Conservation (phyloP, 2,329 filamentous ascomycete genomes). For the Macrophomina pseudophaseolina region DNA sequence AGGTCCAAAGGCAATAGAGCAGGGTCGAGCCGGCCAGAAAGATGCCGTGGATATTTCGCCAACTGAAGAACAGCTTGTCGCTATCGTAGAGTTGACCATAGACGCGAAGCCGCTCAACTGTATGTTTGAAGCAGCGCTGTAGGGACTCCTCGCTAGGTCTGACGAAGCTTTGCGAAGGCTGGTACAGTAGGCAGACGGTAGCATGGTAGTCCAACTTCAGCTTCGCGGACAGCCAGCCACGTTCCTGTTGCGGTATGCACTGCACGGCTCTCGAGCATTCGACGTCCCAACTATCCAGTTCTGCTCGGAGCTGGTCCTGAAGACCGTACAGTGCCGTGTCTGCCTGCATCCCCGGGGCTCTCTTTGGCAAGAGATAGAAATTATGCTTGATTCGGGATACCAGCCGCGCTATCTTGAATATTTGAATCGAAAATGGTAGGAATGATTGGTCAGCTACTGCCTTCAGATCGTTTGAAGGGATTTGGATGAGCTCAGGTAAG, state of each 20-base stretch:
- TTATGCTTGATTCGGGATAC: slow-evolving; percentile 38
- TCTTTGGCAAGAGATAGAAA: slow-evolving; percentile 36
- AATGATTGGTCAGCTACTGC: slow-evolving; percentile 25
- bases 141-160: slow-evolving; percentile 38
- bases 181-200: slow-evolving; percentile 42
- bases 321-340: slow-evolving; percentile 29
- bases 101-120: slow-evolving; percentile 35
- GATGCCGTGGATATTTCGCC: slow-evolving; percentile 47
- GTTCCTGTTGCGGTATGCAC: slow-evolving; percentile 23
- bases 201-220: slow-evolving; percentile 42
- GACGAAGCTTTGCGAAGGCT: slow-evolving; percentile 44
- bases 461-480: slow-evolving; percentile 26
- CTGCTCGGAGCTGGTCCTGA: slow-evolving; percentile 31
- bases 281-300: slow-evolving; percentile 34
- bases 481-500: slow-evolving; percentile 27
- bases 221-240: slow-evolving; percentile 34
- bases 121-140: slow-evolving; percentile 39
- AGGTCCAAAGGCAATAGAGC: slow-evolving; percentile 48
- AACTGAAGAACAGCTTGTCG: slow-evolving; percentile 40
- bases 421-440: slow-evolving; percentile 34
- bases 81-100: slow-evolving; percentile 41
- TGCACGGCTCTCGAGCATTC: slow-evolving; percentile 23
- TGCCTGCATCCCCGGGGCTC: slow-evolving; percentile 31
- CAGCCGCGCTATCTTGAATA: slow-evolving; percentile 36
- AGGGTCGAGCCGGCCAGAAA: slow-evolving; percentile 47